These are phyloP conservation scores for Mycena sp. DNA, from an alignment of 1,284 basidiomycete genomes.

Conservation along the genomic window DNA sequence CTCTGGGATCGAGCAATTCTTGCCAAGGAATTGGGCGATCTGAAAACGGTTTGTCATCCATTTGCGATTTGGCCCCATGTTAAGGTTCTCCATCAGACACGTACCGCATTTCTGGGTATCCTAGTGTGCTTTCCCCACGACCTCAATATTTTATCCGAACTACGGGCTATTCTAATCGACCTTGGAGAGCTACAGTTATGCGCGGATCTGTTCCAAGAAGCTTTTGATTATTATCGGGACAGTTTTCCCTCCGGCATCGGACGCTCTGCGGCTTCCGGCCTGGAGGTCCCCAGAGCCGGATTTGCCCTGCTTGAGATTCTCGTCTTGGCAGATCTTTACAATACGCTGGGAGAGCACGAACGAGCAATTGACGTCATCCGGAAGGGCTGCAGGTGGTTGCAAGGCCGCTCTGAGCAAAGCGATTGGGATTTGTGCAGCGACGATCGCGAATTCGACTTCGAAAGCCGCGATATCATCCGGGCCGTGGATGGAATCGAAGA, in stretches of 20 bases:
- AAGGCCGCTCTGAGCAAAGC: slow-evolving; percentile 77
- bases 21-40: slow-evolving; percentile 80
- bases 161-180: slow-evolving; percentile 83
- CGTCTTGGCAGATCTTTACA: slow-evolving; percentile 86
- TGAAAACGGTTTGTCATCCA: slow-evolving; percentile 61
- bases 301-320: slow-evolving; percentile 76
- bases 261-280: slow-evolving; percentile 46
- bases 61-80: background rate
- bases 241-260: slow-evolving; percentile 49
- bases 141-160: slow-evolving; percentile 80
- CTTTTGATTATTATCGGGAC: slow-evolving; percentile 57
- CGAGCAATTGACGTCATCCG: slow-evolving; percentile 78
- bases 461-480: slow-evolving; percentile 39
- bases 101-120: slow-evolving; percentile 79
- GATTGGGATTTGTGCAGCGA: slow-evolving; percentile 89
- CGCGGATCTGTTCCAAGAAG: slow-evolving; percentile 71
- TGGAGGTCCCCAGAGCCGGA: slow-evolving; percentile 53
- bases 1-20: slow-evolving; percentile 92
- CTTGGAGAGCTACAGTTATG: slow-evolving; percentile 72
- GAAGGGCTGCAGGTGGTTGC: slow-evolving; percentile 88
- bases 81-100: slow-evolving; percentile 59
- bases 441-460: slow-evolving; percentile 87
- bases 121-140: slow-evolving; percentile 85
- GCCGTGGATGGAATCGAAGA: slow-evolving; percentile 26
- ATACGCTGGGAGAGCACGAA: slow-evolving; percentile 75